Base-by-base conservation (phyloP, 2,329 filamentous ascomycete genomes). In the Stemphylium lycopersici region DNA sequence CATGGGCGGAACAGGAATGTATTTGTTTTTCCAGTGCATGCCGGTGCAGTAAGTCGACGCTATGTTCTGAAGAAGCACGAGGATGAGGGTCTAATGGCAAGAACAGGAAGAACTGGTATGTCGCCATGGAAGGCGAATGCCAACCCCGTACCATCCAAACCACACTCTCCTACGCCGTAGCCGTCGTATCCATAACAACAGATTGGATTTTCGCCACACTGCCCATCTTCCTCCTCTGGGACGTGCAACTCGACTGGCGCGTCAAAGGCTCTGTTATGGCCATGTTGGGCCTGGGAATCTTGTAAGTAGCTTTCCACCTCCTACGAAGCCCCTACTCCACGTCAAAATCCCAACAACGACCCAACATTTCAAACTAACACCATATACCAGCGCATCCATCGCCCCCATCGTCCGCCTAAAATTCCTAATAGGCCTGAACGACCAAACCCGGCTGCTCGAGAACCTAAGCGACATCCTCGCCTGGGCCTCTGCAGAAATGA, bases 401-500 rank as follows among this genome's bases (percentile, higher is more conserved):
- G 51, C 51, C 22, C 51, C 51, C 6, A 54, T 54, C 15, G 51
- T 54, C 2, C 51, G 51, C 8, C 40, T 54, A 8, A 54, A 54
- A 38, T 50, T 39, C 5, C 29, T 54, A 16, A 54, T 54, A 11
- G 51, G 51, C 16, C 40, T 50, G 3, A 54, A 54, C 34, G 51
- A 54, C 29, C 18, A 20, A 8, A 40, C 47, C 6, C 34, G 40
- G 2, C 34, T 54, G 2, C 46, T 54, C 15, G 33, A 36, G 13
- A 54, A 54, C 32, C 46, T 54, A 13, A n/a, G 39, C 29, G 40
- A 32, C 6, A 54, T 54, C 20, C 51, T 54, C 29, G 51, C 46
- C 11, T 54, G 51, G 51, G 51, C 51, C 8, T 44, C 39, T 4
- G 51, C 51, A 15, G 51, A 54, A 34, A 50, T 54, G 51, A 54